These are phyloP conservation scores for Amanita polypyramis DNA, from an alignment of 768 basidiomycete species.

Conservation along the genomic window DNA sequence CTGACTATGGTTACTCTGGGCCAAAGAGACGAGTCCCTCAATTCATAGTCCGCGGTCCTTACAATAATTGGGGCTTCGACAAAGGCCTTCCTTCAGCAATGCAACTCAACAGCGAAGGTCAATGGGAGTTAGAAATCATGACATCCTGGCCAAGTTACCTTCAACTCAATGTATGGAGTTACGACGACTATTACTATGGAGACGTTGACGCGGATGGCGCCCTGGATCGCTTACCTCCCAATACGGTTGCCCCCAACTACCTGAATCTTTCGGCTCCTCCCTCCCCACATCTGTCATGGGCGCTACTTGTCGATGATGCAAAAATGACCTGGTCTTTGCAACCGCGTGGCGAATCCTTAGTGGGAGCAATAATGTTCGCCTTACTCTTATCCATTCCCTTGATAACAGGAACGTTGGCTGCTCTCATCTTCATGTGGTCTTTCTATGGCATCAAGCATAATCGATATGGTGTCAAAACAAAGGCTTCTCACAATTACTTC, in stretches of 20 bases:
- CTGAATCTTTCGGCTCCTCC: constrained; percentile 90
- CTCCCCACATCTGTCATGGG: constrained; percentile 81
- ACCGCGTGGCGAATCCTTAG: constrained; percentile 71
- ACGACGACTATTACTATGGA: constrained; percentile 89
- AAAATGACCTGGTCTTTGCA: constrained; percentile 67
- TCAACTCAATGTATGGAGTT: constrained; percentile 86
- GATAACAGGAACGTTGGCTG: constrained; percentile 76
- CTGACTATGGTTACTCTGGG: constrained; percentile 53
- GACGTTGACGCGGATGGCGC: constrained; percentile 82
- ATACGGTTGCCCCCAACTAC: constrained; percentile 75
- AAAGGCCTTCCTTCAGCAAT: constrained; percentile 66
- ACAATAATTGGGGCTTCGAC: constrained; percentile 91
- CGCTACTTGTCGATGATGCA: constrained; percentile 68
- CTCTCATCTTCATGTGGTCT: constrained; percentile 85
- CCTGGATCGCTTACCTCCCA: constrained; percentile 86
- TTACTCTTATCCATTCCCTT: constrained; percentile 74
- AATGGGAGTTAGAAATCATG: constrained; percentile 87
- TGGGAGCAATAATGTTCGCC: constrained; percentile 84
- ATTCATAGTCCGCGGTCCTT: constrained; percentile 77
- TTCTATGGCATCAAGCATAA: constrained; percentile 97
- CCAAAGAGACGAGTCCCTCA: constrained; percentile 73
- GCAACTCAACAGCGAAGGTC: constrained; percentile 48
- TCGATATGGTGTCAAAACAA: constrained; percentile 76
- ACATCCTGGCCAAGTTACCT: constrained; percentile 83
- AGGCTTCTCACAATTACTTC: constrained; percentile 70